Base-by-base conservation (phyloP, 371 early-diverging fungal genomes). In the Mortierella sp. region DNA sequence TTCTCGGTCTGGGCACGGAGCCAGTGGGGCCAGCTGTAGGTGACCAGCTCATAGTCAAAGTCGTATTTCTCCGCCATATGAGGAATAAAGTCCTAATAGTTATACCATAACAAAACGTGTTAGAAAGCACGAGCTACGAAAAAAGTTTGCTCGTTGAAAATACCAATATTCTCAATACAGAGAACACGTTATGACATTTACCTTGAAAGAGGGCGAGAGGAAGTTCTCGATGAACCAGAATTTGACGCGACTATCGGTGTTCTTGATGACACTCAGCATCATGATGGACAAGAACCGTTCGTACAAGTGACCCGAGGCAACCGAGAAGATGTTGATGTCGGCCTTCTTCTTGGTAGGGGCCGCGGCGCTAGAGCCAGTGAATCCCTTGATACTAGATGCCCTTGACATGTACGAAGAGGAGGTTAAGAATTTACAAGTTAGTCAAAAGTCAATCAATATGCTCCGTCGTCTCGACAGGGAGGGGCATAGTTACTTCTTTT, bases 1-100 rank as follows among this genome's bases (percentile, higher is more conserved):
- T 98, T 98, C 87, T 98, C 98, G 0, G 93, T 94, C 87, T 98
- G 97, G 27, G 90, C 88, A 46, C 97, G 91, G 24, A 99, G 91
- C 99, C 99, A 99, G 49, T 96, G 94, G 6, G 99, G 99, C 99
- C 99, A 99, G 83, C 97, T 97, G 90, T 98, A 98, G 0, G 98
- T 97, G 29, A 98, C 96, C 75, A 98, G 92, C 88, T 97, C 97
- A 82, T 96, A 98, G 48, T 96, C 95, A 85, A 99, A 98, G 16
- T 91, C 92, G 82, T 95, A 96, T 80, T 92, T 91, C 71, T 94
- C 87, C 2, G 98, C 96, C 91, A 98, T 91, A 49, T 94, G 90
- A n/a, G 98, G 98, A 11, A 99, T 90, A 79, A 97, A 97, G 48
- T 96, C 92, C 94, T 95, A 84, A n/a, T 75, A 27, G 48, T 18